A percentile compares a stretch with the other conserved stretches of the same genome.
Conservation (phyloP, 2,329 filamentous ascomycete species). For the Albifimbria verrucaria region DNA sequence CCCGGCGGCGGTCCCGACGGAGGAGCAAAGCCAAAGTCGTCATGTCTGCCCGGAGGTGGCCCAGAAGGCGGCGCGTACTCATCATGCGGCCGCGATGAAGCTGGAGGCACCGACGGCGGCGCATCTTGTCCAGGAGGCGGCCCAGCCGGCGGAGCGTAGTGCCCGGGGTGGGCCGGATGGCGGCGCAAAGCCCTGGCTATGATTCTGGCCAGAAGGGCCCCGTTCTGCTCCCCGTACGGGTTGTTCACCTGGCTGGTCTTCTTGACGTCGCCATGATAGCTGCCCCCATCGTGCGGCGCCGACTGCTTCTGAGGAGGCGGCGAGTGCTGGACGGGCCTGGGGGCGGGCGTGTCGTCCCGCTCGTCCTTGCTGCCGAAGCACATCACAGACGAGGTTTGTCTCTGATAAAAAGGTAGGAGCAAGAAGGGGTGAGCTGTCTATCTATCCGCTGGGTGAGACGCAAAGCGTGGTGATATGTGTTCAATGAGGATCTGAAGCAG, state of each 20-base stretch:
- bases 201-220: too few relatives aligned
- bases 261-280: slow-evolving; percentile 22
- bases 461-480: too few relatives aligned
- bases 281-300: slow-evolving; percentile 6
- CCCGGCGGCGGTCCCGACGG: slow-evolving; percentile 16
- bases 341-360: slow-evolving; percentile 32
- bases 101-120: slow-evolving; percentile 6
- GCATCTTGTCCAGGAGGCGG: neutral
- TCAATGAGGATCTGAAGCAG: too few relatives aligned
- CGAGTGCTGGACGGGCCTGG: slow-evolving; percentile 34
- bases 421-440: neutral
- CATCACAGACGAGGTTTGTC: slow-evolving; percentile 28
- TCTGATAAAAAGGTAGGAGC: neutral
- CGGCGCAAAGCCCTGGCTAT: slow-evolving; percentile 6
- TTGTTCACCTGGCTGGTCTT: slow-evolving; percentile 7
- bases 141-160: neutral
- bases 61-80: slow-evolving; percentile 25
- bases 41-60: slow-evolving; percentile 14
- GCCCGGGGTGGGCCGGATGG: neutral
- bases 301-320: slow-evolving; percentile 20
- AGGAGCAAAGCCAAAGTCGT: slow-evolving; percentile 14
- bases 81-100: slow-evolving; percentile 6
- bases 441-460: neutral
- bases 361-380: slow-evolving; percentile 47
- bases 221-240: slow-evolving; percentile 5